Base-by-base conservation (phyloP, 2,329 filamentous ascomycete genomes). In the Ascochyta fabae region DNA sequence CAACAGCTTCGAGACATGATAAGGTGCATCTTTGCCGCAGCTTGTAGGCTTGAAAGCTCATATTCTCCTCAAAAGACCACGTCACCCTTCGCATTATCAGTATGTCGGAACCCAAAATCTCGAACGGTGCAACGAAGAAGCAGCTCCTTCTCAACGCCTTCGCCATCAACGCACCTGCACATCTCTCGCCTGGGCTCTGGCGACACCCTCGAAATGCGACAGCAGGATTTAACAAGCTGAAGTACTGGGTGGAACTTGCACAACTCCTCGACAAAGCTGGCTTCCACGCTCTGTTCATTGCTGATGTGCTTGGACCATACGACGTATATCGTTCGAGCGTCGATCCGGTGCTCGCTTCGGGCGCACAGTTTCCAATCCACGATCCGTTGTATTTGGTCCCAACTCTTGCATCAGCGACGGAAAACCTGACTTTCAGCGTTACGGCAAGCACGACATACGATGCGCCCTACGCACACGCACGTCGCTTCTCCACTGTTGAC, bases 371-470 rank as follows among this genome's bases (percentile, higher is more conserved):
- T 80, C 87, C 87, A 0, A 83, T 88, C 13, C 87, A 87, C 57
- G 86, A 89, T 66, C 86, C 87, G 0, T 65, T 89, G 1, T 80
- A 82, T 1, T 79, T 85, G 2, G 78, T 89, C 0, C 79, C 86
- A 1, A 85, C 86, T 2, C 87, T 89, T 84, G 86, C 87, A 0
- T 84, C 86, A 0, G 86, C 78, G 0, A 89, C 87, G 0, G 80
- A 84, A 59, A 86, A 78, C 53, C 79, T 90, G 12, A 16, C 83
- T 0, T 89, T 89, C 53, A 86, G 86, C 0, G 82, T 89, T 2
- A 89, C 87, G 0, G 81, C 85, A 0, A 81, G 82, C 1, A 87
- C 86, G 0, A 88, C 84, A 0, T 89, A 89, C 58, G 86, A 89
- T 66, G 80, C 84, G 61, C 86, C 87, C 0, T 89, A 88, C 65